Percentiles rank a stretch among this genome's conserved stretches.
Evolutionary conservation across 257 asterid genomes (phyloP).

Genomic region (Solanum sitiens): DNA sequence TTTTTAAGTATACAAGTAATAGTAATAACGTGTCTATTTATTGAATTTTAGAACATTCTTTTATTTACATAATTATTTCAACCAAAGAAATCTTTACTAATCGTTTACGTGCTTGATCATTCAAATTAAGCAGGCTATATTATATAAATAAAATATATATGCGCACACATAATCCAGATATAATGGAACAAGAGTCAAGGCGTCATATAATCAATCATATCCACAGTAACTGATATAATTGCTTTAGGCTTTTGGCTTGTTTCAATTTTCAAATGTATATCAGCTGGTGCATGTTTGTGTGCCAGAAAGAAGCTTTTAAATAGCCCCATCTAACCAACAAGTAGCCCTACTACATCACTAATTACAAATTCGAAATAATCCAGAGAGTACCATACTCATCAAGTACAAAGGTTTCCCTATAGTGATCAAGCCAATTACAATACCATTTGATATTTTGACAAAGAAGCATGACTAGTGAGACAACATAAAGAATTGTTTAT

Average conservation of each 20-base stretch:
- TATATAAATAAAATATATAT: neutral
- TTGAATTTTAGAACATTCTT: neutral
- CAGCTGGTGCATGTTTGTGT: neutral
- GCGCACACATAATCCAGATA: neutral
- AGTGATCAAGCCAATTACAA: neutral
- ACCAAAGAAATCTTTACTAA: neutral
- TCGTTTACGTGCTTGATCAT: neutral
- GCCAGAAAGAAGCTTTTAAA: neutral
- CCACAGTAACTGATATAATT: neutral
- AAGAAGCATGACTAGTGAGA: neutral
- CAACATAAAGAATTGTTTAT: neutral
- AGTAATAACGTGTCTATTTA: neutral
- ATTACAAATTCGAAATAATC: neutral
- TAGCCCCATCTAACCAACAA: neutral
- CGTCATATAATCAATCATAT: neutral
- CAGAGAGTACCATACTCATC: neutral
- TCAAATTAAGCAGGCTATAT: neutral
- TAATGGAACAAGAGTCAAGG: neutral
- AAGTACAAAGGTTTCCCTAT: neutral
- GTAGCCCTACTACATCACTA: neutral
- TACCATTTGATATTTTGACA: neutral
- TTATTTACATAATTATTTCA: neutral
- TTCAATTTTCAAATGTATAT: neutral
- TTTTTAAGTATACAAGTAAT: neutral
- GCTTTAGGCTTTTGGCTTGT: neutral